These are phyloP conservation scores for Moricandia moricandioides DNA, from an alignment of 345 rosid species.

Conservation along the genomic window DNA sequence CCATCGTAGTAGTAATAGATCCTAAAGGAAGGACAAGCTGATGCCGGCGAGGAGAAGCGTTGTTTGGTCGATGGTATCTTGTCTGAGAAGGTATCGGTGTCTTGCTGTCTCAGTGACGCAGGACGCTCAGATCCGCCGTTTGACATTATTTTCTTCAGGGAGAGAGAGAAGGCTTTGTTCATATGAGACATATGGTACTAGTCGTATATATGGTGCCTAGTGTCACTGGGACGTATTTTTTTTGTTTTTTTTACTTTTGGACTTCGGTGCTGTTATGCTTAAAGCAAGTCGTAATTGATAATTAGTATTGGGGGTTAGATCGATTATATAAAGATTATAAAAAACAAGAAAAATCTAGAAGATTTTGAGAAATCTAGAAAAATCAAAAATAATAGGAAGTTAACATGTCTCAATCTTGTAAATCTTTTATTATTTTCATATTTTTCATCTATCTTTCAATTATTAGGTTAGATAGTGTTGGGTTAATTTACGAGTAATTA, in stretches of 20 bases:
- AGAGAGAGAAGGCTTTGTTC: not conserved
- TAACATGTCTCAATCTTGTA: no score
- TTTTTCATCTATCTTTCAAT: no score
- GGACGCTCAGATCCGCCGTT: conserved; percentile 18
- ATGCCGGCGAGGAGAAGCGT: conserved; percentile 14
- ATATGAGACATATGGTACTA: conserved; percentile 11
- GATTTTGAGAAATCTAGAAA: no score
- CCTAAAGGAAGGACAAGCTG: conserved; percentile 36
- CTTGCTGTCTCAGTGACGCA: conserved; percentile 9
- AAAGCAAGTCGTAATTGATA: no score
- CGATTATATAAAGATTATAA: no score
- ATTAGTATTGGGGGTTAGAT: no score
- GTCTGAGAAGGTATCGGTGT: not conserved
- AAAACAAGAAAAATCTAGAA: no score
- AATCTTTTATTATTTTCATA: no score
- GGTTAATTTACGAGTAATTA: no score
- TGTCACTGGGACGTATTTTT: conserved; percentile 3
- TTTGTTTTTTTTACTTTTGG: not conserved
- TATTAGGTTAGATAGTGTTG: no score
- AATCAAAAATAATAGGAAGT: no score
- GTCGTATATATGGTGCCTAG: conserved; percentile 23
- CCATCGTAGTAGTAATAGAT: conserved; percentile 33
- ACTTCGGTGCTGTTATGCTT: no score
- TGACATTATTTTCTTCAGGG: conserved; percentile 18
- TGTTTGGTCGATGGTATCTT: conserved; percentile 33